A percentile compares a stretch with the other conserved stretches of the same genome.
These are phyloP conservation scores for Colletotrichum sp. DNA, from an alignment of 2,329 filamentous ascomycete genomes.

Conservation along the genomic window DNA sequence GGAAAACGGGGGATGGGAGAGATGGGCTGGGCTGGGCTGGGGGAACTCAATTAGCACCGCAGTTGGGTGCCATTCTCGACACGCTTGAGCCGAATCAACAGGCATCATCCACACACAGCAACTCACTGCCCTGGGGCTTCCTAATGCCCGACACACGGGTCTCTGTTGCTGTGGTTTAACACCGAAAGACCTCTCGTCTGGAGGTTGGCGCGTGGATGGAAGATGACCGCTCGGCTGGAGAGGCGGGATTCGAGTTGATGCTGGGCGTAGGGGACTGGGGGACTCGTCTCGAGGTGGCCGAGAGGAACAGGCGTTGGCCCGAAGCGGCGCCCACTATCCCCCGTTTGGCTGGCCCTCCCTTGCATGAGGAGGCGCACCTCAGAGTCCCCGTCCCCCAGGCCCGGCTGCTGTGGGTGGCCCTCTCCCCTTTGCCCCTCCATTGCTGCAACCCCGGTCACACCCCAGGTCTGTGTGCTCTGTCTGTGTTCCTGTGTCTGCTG, in stretches of 20 bases:
- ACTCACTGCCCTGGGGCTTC: neutral
- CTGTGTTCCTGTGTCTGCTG: neutral
- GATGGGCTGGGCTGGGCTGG: neutral
- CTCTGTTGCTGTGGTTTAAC: neutral
- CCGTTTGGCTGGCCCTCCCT: neutral
- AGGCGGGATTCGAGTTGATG: neutral
- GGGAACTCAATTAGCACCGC: neutral
- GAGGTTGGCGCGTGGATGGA: neutral
- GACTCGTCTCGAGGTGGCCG: constrained; percentile 10
- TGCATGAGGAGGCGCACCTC: neutral
- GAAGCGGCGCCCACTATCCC: neutral
- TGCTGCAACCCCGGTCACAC: neutral
- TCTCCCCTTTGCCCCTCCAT: neutral
- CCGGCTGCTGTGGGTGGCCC: neutral
- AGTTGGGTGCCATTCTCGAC: neutral
- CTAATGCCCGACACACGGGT: neutral
- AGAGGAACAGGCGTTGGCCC: constrained; percentile 14
- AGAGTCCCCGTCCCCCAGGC: neutral
- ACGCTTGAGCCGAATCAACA: constrained; percentile 13
- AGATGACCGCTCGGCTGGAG: neutral
- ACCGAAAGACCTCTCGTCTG: neutral
- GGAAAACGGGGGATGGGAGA: neutral
- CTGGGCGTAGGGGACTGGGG: neutral
- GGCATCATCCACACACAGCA: constrained; percentile 1
- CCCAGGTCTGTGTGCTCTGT: neutral